Percentiles rank a stretch among this genome's conserved stretches.
Conservation (phyloP, 1,139 yeast genomes). For the Schwanniomyces etchellsii region DNA sequence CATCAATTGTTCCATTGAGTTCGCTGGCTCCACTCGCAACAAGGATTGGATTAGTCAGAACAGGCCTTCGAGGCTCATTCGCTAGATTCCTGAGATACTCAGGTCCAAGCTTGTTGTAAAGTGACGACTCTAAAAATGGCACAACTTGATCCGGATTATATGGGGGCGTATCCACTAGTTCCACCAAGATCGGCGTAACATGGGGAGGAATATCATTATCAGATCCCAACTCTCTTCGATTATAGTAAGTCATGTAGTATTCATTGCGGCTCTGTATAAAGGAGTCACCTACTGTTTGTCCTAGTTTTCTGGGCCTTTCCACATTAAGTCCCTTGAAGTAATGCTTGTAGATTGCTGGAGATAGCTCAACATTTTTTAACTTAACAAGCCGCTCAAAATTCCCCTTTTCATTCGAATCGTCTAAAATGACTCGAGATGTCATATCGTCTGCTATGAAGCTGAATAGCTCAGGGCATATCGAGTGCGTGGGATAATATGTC, state of each 20-base stretch:
- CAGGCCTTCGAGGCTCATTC: constrained; percentile 59
- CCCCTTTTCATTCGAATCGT: constrained; percentile 25
- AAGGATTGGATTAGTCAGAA: constrained; percentile 58
- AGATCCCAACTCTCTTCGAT: constrained; percentile 20
- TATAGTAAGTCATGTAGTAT: constrained; percentile 18
- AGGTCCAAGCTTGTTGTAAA: constrained; percentile 55
- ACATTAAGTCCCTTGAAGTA: constrained; percentile 9
- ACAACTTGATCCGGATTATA: constrained; percentile 60
- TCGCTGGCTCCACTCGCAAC: constrained; percentile 79
- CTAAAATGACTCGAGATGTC: constrained; percentile 41
- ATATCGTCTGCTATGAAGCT: constrained; percentile 41
- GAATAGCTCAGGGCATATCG: constrained; percentile 48
- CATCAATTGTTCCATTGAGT: constrained; percentile 67
- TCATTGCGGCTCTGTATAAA: neutral
- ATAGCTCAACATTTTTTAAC: constrained; percentile 14
- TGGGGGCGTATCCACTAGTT: constrained; percentile 68
- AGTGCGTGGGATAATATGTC: constrained; percentile 64
- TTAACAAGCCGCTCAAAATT: constrained; percentile 9
- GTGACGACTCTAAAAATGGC: constrained; percentile 68
- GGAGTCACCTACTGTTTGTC: constrained; percentile 12
- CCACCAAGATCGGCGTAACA: constrained; percentile 56
- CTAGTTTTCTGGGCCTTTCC: constrained; percentile 8
- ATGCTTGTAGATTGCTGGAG: constrained; percentile 26
- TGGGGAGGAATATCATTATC: constrained; percentile 25
- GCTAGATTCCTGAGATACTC: constrained; percentile 58